Evolutionary conservation across 306 rosid genomes (phyloP).

Genomic region (Lathyrus tuberosus): DNA sequence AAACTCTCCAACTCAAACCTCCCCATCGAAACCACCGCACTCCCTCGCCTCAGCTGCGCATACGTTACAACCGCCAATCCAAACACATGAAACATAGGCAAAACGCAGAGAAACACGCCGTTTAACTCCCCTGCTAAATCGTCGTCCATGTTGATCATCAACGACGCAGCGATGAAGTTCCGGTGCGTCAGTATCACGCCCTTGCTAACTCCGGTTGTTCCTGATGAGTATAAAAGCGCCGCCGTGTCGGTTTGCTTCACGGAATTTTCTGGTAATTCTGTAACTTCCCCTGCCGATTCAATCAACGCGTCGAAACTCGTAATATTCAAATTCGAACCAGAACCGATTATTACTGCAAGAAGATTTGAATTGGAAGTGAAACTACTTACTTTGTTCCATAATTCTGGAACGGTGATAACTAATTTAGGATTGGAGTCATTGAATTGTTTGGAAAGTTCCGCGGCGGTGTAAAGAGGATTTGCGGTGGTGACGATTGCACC

Average conservation of each 20-base stretch:
- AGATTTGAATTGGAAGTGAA: constrained; percentile 36
- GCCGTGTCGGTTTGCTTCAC: background rate
- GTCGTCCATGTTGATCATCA: background rate
- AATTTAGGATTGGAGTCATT: constrained; percentile 75
- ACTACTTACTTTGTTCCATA: constrained; percentile 57
- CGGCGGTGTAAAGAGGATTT: constrained; percentile 22
- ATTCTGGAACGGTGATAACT: constrained; percentile 58
- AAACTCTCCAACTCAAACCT: constrained; percentile 59
- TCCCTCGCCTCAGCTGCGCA: constrained; percentile 64
- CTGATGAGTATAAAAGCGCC: too few relatives aligned
- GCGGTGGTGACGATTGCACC: constrained; percentile 57
- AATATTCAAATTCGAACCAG: background rate
- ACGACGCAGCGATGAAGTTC: background rate
- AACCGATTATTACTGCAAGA: constrained; percentile 55
- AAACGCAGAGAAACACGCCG: background rate
- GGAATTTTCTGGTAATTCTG: background rate
- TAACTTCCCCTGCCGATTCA: background rate
- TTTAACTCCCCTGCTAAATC: background rate
- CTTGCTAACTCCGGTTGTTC: background rate
- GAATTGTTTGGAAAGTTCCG: constrained; percentile 66
- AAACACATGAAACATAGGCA: constrained; percentile 7
- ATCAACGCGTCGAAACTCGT: background rate
- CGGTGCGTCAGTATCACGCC: background rate
- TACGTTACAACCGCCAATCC: constrained; percentile 14
- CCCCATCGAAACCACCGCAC: constrained; percentile 55